Evolutionary conservation across 1,284 basidiomycete species (phyloP), one percentile per base, ranked within the genome.

Genomic region (Trichosporon sp.): DNA sequence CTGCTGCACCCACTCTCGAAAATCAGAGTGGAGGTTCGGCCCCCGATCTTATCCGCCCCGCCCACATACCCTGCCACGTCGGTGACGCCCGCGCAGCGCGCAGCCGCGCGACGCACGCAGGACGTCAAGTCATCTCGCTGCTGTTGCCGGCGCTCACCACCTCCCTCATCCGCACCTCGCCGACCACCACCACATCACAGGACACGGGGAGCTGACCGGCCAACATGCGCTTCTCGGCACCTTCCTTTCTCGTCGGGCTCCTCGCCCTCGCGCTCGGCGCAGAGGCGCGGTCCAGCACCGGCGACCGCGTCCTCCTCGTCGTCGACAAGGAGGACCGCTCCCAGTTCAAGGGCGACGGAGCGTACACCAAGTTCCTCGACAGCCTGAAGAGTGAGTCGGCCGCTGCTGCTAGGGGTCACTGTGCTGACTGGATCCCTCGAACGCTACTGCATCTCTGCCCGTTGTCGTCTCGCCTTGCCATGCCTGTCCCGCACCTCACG

Each of bases 251-350:
- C 62, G 42, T 69, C 9, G 38, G 66, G n/a, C 27, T 68, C 25
- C 12, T 66, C 29, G 62, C 63, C 12, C 56, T 76, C 34, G 64
- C 58, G n/a, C 13, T 72, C 13, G 67, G 65, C 15, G 75, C 70
- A 0, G 38, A 83, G 64, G 91, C 91, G 68, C 88, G 87, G 76
- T 93, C 92, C n/a, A 91, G 91, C 79, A 87, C 90, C 1, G 92
- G 92, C 11, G 87, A 92, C 80, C 89, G 89, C 47, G 90, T 97
- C 15, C 87, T 97, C 27, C 91, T 96, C 66, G 86, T 96, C 13
- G 86, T 94, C 62, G 92, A 96, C 77, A 85, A 85, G 65, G 82
- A 90, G 32, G 85, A 88, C 76, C 85, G 83, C 77, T 86, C 87
- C 65, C 87, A 91, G 32, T 60, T 60, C 56, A 31, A 29, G 27